Evolutionary conservation across 208 protist genomes (phyloP).

Genomic region (Histomonas meleagridis): DNA sequence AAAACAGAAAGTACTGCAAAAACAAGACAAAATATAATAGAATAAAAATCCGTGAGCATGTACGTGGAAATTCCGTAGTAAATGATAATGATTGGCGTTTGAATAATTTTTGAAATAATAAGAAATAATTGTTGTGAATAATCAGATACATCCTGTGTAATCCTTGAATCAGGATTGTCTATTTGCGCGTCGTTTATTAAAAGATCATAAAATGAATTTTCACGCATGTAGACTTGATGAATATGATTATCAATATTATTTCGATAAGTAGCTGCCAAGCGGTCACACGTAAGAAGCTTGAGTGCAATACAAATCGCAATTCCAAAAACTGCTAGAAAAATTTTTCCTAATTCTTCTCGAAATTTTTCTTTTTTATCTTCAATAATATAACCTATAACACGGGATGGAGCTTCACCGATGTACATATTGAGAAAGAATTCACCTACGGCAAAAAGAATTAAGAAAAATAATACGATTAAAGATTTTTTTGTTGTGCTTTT

Average conservation of each 20-base stretch:
- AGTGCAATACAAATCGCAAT: not conserved
- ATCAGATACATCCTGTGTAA: not conserved
- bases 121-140: not conserved
- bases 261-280: not conserved
- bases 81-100: not conserved
- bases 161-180: slow-evolving; percentile 31
- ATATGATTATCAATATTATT: not conserved
- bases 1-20: not conserved
- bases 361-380: not conserved
- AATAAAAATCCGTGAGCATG: too few relatives aligned
- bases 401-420: not conserved
- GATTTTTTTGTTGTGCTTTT: too few relatives aligned
- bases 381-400: not conserved
- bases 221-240: not conserved
- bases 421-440: not conserved
- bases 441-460: not conserved
- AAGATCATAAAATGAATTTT: not conserved
- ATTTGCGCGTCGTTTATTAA: not conserved
- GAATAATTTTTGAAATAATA: not conserved
- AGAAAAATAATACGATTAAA: not conserved
- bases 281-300: not conserved
- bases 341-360: not conserved
- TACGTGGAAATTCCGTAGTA: not conserved
- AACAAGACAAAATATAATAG: not conserved
- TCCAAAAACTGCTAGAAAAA: not conserved